Evolutionary conservation across 805 yeast species (phyloP).

Genomic region (Cyberlindnera euphorbiae): DNA sequence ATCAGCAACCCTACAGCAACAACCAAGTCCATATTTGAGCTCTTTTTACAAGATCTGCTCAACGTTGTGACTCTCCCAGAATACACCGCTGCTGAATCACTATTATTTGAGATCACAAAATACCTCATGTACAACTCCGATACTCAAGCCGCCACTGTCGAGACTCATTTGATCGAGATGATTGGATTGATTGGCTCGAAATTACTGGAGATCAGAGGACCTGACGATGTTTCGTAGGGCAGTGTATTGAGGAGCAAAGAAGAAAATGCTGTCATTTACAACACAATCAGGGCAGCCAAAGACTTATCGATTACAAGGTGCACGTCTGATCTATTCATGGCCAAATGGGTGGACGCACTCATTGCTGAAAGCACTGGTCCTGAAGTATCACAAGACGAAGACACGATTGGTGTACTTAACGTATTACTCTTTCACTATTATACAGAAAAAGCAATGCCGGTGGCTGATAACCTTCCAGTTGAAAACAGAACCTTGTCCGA

Average conservation of each 20-base stretch:
- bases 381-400: constrained; percentile 4
- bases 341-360: constrained; percentile 20
- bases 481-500: neutral
- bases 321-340: constrained; percentile 13
- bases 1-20: constrained; percentile 30
- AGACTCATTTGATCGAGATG: constrained; percentile 51
- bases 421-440: constrained; percentile 3
- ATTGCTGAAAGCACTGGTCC: neutral
- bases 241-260: neutral
- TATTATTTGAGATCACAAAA: constrained; percentile 42
- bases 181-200: constrained; percentile 57
- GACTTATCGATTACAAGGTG: neutral
- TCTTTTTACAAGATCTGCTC: constrained; percentile 53
- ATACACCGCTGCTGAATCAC: constrained; percentile 54
- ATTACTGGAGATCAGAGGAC: constrained; percentile 35
- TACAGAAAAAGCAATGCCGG: constrained; percentile 1
- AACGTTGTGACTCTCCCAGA: constrained; percentile 47
- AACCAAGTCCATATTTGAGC: constrained; percentile 40
- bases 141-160: constrained; percentile 36
- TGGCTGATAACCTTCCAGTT: neutral
- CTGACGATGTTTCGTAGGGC: constrained; percentile 7
- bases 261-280: neutral
- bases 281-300: neutral
- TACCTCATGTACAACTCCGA: constrained; percentile 37
- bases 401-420: constrained; percentile 1